Conservation (phyloP, 768 basidiomycete species). For the Russula sp. region DNA sequence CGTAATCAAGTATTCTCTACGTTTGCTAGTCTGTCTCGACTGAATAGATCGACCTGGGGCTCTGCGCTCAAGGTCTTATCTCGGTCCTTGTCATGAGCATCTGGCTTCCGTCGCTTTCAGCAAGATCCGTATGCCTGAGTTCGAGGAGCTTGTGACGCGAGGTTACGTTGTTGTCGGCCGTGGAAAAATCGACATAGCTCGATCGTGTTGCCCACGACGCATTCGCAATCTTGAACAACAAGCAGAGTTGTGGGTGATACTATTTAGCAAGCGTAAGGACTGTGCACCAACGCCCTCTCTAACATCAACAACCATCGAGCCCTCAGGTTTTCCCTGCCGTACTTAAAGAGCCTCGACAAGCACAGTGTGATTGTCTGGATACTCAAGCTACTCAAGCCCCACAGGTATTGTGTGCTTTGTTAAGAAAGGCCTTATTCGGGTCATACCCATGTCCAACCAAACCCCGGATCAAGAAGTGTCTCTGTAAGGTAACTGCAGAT, state of each 20-base stretch:
- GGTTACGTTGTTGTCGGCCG: conserved; percentile 79
- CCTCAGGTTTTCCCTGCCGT: conserved; percentile 9
- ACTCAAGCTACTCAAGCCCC: too few relatives aligned
- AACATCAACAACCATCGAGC: conserved; percentile 21
- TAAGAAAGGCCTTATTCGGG: too few relatives aligned
- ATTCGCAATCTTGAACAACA: conserved; percentile 18
- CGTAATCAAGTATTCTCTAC: conserved; percentile 64
- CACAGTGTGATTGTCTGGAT: too few relatives aligned
- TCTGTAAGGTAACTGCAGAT: too few relatives aligned
- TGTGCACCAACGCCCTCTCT: conserved; percentile 15
- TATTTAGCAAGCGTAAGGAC: conserved; percentile 11
- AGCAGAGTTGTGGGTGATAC: conserved; percentile 10
- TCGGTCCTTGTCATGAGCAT: conserved; percentile 95
- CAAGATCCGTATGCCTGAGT: conserved; percentile 82
- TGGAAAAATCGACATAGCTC: conserved; percentile 39
- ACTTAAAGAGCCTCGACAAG: neutral
- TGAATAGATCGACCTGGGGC: conserved; percentile 77
- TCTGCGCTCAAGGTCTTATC: conserved; percentile 73
- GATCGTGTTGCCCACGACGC: neutral
- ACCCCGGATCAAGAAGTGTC: too few relatives aligned
- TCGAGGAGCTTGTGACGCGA: conserved; percentile 81
- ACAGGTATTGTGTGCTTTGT: too few relatives aligned
- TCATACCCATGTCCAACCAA: too few relatives aligned
- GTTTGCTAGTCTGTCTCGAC: conserved; percentile 84
- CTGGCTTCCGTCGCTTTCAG: conserved; percentile 90